These are phyloP conservation scores for Leptographium procerum DNA, from an alignment of 2,329 filamentous ascomycete genomes.

Conservation along the genomic window DNA sequence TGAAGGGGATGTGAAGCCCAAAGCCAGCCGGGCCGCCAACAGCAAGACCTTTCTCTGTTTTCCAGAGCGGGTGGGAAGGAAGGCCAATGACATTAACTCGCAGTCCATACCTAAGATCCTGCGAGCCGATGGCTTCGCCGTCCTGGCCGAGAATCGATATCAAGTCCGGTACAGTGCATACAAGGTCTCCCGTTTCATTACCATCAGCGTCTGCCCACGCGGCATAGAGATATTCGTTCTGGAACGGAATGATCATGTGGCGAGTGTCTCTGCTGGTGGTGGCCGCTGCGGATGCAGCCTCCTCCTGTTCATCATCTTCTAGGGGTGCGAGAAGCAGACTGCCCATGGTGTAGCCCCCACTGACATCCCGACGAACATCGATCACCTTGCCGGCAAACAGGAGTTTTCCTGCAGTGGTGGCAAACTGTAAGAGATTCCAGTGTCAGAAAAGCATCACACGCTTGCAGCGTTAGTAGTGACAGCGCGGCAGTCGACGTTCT, in stretches of 20 bases:
- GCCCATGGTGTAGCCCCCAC: conserved; percentile 37
- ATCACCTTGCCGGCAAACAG: conserved; percentile 42
- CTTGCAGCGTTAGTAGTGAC: conserved; percentile 30
- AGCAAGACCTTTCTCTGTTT: conserved; percentile 32
- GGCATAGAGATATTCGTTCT: conserved; percentile 55
- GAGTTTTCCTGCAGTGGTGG: conserved; percentile 26
- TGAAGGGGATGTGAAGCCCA: conserved; percentile 32
- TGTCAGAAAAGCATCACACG: conserved; percentile 12
- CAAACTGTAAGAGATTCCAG: neutral
- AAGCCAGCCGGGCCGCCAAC: conserved; percentile 30
- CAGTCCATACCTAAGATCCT: conserved; percentile 41
- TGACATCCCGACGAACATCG: conserved; percentile 33
- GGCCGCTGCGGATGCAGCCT: neutral
- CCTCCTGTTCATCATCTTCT: conserved; percentile 10
- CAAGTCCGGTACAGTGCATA: conserved; percentile 36
- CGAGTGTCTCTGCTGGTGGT: neutral
- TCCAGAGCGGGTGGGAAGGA: conserved; percentile 42
- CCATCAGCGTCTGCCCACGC: conserved; percentile 13
- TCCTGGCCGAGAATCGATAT: conserved; percentile 35
- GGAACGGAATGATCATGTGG: conserved; percentile 45
- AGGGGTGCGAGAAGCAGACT: conserved; percentile 15
- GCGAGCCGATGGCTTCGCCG: conserved; percentile 37
- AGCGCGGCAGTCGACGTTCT: conserved; percentile 19
- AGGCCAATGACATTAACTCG: conserved; percentile 40
- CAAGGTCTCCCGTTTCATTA: conserved; percentile 19